These are phyloP conservation scores for Apostasia ramifera DNA, from an alignment of 106 monocot species.

Conservation along the genomic window DNA sequence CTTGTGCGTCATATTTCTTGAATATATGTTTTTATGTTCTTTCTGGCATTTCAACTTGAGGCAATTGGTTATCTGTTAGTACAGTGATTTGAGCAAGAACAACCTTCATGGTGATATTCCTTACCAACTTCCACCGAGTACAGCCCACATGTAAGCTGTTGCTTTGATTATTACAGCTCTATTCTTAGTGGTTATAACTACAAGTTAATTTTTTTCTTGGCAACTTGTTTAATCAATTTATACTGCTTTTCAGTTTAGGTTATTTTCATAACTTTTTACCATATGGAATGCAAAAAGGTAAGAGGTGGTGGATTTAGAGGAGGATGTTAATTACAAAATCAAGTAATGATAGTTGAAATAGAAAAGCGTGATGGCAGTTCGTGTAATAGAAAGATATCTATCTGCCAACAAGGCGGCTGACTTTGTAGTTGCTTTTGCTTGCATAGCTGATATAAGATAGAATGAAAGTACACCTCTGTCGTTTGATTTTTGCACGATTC, in stretches of 20 bases:
- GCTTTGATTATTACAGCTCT: neutral
- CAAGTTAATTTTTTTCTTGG: neutral
- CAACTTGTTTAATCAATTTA: neutral
- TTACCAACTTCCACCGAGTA: constrained; percentile 93
- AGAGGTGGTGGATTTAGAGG: no score
- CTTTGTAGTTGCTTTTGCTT: no score
- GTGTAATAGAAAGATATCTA: no score
- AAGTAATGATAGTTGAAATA: no score
- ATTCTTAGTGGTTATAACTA: neutral
- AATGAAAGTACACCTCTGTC: no score
- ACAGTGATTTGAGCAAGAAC: constrained; percentile 97
- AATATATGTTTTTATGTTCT: constrained; percentile 1
- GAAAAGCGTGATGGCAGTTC: no score
- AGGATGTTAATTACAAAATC: no score
- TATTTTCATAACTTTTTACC: no score
- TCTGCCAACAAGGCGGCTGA: no score
- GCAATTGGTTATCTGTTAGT: constrained; percentile 48
- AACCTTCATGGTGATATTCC: constrained; percentile 89
- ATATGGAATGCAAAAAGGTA: no score
- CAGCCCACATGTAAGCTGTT: constrained; percentile 58
- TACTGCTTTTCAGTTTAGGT: neutral
- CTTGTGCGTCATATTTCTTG: constrained; percentile 54
- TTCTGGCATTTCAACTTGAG: constrained; percentile 27
- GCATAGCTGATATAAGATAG: no score
- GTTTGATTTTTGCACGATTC: no score